Percentiles rank a stretch among this genome's conserved stretches.
phyloP scores from a whole-genome alignment of 768 basidiomycete genomes.

The Suillus weaverae region DNA sequence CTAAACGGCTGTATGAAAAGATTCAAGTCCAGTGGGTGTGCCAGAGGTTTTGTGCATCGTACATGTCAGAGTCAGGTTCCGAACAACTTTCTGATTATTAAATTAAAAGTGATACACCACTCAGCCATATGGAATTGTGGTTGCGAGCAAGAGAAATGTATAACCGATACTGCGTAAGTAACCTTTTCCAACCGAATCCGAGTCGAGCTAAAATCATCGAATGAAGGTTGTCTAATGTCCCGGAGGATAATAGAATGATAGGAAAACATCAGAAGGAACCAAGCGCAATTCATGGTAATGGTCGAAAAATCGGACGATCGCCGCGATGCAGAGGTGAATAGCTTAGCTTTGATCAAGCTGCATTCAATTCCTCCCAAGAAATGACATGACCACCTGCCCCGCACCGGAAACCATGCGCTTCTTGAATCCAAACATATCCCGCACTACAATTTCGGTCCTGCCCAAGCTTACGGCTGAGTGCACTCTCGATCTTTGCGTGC shows the following conservation, averaged over 20 bases:
- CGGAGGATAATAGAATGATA: background rate
- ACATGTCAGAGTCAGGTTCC: background rate
- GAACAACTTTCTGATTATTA: background rate
- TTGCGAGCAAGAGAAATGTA: background rate
- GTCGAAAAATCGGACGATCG: background rate
- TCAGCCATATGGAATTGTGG: background rate
- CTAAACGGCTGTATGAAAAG: background rate
- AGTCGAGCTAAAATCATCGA: background rate
- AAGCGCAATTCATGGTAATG: too few species aligned
- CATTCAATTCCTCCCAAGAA: background rate
- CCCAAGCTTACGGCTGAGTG: background rate
- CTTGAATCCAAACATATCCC: background rate
- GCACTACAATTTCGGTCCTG: background rate
- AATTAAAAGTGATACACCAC: background rate
- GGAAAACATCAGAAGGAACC: too few species aligned
- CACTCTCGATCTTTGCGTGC: background rate
- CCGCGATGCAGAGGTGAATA: background rate
- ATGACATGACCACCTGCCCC: background rate
- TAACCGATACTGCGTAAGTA: background rate
- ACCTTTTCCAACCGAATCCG: background rate
- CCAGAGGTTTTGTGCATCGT: background rate
- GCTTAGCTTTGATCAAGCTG: background rate
- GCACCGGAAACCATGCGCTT: background rate
- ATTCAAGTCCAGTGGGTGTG: background rate
- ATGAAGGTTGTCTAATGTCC: background rate